These are phyloP conservation scores for Thermothielavioides terrestris DNA, from an alignment of 495 filamentous ascomycete genomes.

Conservation along the genomic window DNA sequence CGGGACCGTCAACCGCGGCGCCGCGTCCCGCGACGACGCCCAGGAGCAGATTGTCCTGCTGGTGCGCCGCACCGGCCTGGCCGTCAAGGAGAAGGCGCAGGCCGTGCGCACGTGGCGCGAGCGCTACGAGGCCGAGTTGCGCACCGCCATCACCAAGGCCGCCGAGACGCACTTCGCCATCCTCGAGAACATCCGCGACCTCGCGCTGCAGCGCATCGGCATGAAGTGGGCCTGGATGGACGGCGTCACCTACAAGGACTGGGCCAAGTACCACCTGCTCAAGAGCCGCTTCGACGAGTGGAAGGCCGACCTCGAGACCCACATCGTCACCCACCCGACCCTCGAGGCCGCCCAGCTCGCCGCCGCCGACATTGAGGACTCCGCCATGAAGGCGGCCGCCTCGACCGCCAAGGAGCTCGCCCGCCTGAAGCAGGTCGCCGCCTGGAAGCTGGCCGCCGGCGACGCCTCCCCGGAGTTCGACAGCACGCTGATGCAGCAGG, in stretches of 20 bases:
- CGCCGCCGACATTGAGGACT: constrained; percentile 59
- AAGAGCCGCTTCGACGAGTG: constrained; percentile 79
- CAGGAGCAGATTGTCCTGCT: constrained; percentile 54
- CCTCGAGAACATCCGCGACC: constrained; percentile 73
- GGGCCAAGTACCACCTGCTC: constrained; percentile 81
- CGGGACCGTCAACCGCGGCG: constrained; percentile 38
- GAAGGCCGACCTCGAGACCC: constrained; percentile 65
- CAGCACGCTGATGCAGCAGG: constrained; percentile 34
- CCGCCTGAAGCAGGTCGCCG: constrained; percentile 73
- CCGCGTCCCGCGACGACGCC: constrained; percentile 42
- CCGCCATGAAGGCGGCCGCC: constrained; percentile 73
- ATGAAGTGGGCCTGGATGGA: constrained; percentile 98
- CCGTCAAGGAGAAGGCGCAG: constrained; percentile 74
- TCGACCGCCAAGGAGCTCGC: constrained; percentile 73
- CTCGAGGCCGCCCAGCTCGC: constrained; percentile 61
- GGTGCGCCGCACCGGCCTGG: constrained; percentile 64
- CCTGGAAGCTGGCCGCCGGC: constrained; percentile 72
- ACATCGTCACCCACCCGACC: constrained; percentile 63
- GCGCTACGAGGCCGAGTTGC: constrained; percentile 60
- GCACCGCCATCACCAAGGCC: constrained; percentile 59
- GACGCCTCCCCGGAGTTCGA: constrained; percentile 73
- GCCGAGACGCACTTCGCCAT: constrained; percentile 75
- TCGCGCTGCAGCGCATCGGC: constrained; percentile 89
- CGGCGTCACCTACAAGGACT: constrained; percentile 90
- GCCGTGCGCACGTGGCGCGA: constrained; percentile 71